phyloP scores from a whole-genome alignment of 306 rosid species.

The Neltuma alba region DNA sequence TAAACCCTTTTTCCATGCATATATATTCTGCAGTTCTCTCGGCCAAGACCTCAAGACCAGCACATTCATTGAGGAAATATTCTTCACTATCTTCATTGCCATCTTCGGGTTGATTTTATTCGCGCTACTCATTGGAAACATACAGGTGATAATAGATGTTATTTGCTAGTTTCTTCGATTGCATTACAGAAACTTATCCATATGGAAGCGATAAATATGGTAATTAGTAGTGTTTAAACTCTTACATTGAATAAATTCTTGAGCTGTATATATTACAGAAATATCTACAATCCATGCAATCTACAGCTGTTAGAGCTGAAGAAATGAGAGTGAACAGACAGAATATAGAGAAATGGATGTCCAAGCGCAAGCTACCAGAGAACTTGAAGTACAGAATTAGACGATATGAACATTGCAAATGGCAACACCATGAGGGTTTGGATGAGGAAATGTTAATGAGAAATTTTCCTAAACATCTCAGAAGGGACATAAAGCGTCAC shows the following conservation, averaged over 20 bases:
- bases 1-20: not conserved
- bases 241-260: not conserved
- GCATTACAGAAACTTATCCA: too few species aligned
- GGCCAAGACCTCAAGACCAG: conserved; percentile 83
- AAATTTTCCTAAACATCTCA: conserved; percentile 79
- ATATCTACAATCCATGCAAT: not conserved
- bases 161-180: too few species aligned
- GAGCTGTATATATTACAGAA: not conserved
- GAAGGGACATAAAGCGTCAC: conserved; percentile 75
- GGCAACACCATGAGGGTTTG: conserved; percentile 85
- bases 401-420: conserved; percentile 74
- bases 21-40: conserved; percentile 54
- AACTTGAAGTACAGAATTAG: conserved; percentile 62
- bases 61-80: conserved; percentile 55
- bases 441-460: conserved; percentile 69
- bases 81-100: conserved; percentile 65
- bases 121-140: conserved; percentile 78
- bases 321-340: conserved; percentile 68
- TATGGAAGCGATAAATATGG: too few species aligned
- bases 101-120: conserved; percentile 78
- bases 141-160: conserved; percentile 60
- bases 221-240: not conserved
- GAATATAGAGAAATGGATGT: conserved; percentile 85
- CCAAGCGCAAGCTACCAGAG: conserved; percentile 70
- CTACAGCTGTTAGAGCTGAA: conserved; percentile 61